phyloP scores from a whole-genome alignment of 768 basidiomycete genomes.

The Trametes coccinea region DNA sequence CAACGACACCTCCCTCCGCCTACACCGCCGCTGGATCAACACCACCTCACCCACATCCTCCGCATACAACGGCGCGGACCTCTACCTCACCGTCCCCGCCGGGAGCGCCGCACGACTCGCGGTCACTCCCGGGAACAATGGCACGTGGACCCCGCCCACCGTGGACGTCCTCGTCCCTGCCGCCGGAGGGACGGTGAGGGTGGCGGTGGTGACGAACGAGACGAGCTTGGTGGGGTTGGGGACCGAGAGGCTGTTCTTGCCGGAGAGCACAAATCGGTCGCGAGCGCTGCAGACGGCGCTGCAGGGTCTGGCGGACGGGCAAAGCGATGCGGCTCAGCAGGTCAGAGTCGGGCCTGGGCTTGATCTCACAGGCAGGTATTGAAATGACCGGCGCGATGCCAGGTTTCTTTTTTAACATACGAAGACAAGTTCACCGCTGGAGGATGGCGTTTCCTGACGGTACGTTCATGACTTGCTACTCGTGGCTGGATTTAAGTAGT shows the following conservation, averaged over 20 bases:
- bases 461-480: conserved; percentile 7
- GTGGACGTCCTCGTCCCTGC: conserved; percentile 37
- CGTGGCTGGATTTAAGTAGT: not conserved
- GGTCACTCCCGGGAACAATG: conserved; percentile 36
- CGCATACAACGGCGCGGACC: conserved; percentile 35
- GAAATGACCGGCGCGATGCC: not conserved
- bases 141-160: conserved; percentile 35
- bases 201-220: conserved; percentile 41
- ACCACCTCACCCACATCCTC: conserved; percentile 34
- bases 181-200: conserved; percentile 25
- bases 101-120: conserved; percentile 33
- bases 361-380: no score
- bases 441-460: conserved; percentile 48
- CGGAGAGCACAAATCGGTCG: conserved; percentile 28
- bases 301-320: conserved; percentile 31
- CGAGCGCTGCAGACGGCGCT: conserved; percentile 32
- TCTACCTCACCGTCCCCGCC: conserved; percentile 30
- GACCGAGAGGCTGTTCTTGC: conserved; percentile 36
- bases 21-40: conserved; percentile 46
- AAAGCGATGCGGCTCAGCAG: conserved; percentile 15
- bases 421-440: conserved; percentile 43
- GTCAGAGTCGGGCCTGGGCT: not conserved
- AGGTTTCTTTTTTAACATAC: conserved; percentile 45
- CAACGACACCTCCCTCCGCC: conserved; percentile 37
- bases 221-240: conserved; percentile 39